A percentile compares a stretch with the other conserved stretches of the same genome.
Evolutionary conservation across 2,329 filamentous ascomycete genomes (phyloP).

Genomic region (Neofusicoccum laricinum): DNA sequence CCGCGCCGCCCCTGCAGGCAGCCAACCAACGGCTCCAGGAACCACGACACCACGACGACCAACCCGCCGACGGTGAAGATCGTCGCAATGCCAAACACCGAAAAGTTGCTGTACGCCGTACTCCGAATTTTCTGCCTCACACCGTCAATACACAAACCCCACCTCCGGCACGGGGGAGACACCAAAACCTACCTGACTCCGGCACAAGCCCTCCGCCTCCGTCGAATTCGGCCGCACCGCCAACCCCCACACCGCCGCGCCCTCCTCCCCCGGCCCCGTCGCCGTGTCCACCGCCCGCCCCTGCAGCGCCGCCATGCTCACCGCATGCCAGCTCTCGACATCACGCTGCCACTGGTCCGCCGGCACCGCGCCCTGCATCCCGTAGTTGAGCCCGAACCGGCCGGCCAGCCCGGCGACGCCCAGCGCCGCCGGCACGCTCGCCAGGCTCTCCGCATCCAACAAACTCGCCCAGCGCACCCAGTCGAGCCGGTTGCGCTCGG

Average conservation of each 20-base stretch:
- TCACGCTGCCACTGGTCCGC: constrained; percentile 37
- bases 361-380: constrained; percentile 24
- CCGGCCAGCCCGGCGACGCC: constrained; percentile 15
- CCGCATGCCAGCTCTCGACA: constrained; percentile 25
- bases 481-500: constrained; percentile 15
- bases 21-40: neutral
- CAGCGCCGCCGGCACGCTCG: constrained; percentile 15
- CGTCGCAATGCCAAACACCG: constrained; percentile 24
- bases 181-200: neutral
- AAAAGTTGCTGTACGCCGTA: constrained; percentile 21
- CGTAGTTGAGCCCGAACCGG: constrained; percentile 16
- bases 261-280: neutral
- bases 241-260: neutral
- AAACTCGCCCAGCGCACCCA: constrained; percentile 24
- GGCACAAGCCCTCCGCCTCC: neutral
- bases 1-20: neutral
- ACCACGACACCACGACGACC: constrained; percentile 20
- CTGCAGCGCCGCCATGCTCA: neutral
- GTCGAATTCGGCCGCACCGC: neutral
- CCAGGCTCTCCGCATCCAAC: constrained; percentile 16
- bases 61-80: constrained; percentile 23
- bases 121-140: constrained; percentile 19
- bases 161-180: too few species aligned
- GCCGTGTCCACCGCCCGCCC: neutral
- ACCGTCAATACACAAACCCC: too few species aligned